phyloP scores from a whole-genome alignment of 2,329 filamentous ascomycete genomes.

The Diaporthe capsici region DNA sequence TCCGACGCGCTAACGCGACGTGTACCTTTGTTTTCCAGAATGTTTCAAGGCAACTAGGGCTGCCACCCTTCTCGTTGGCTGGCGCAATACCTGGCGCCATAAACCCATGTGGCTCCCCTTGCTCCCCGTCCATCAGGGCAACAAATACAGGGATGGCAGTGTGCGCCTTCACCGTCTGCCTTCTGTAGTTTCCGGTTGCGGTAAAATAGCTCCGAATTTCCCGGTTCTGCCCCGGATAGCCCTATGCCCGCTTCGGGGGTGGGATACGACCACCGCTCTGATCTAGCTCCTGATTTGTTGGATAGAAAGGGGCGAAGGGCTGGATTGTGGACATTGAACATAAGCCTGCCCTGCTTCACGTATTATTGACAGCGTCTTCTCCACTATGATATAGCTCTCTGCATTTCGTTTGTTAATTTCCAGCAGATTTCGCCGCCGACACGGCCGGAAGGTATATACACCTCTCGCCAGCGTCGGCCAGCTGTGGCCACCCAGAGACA shows the following conservation, averaged over 20 bases:
- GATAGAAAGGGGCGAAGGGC: background rate
- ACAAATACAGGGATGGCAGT: background rate
- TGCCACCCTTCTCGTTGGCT: slow-evolving; percentile 12
- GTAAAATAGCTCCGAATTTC: background rate
- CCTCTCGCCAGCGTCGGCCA: slow-evolving; percentile 10
- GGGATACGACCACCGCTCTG: background rate
- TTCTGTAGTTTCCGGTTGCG: background rate
- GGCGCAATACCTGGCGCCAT: background rate
- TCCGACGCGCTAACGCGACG: slow-evolving; percentile 15
- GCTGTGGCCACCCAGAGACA: background rate
- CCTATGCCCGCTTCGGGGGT: background rate
- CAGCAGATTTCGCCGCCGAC: background rate
- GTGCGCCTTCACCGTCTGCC: background rate
- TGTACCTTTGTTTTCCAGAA: slow-evolving; percentile 11
- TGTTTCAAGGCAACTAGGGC: slow-evolving; percentile 13
- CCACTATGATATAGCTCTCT: background rate
- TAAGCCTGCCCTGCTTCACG: background rate
- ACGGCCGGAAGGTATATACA: background rate
- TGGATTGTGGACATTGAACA: background rate
- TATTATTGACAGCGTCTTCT: background rate
- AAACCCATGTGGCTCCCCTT: background rate
- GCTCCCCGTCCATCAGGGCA: background rate
- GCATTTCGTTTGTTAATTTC: background rate
- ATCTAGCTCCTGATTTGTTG: background rate
- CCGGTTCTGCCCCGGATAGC: background rate